Evolutionary conservation across 176 grass and related monocot genomes (phyloP), one percentile per base, ranked within the genome.

Genomic region (Avena atlantica): DNA sequence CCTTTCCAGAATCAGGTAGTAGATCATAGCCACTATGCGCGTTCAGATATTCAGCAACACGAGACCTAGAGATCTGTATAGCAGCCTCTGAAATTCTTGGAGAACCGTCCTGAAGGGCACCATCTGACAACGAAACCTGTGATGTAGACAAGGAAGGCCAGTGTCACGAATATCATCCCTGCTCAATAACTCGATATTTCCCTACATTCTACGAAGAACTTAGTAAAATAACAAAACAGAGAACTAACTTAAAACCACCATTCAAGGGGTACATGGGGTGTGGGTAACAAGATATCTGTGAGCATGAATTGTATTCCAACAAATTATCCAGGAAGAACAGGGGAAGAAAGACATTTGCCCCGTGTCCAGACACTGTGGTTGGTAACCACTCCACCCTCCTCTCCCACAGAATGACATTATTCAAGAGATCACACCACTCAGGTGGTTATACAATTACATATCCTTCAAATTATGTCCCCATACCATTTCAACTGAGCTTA

Each of bases 1-100:
- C 97, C 92, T 99, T 99, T 64, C 97, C 97, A 1, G 92, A 99
- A 78, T 99, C 94, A 52, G 97, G 94, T 70, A 99, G 85, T 76
- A 99, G 89, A 86, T 99, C 97, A 90, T 99, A 96, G 57, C 89
- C 87, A 65, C 80, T 93, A 87, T 96, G 94, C 56, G 80, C 79
- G 12, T 84, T 94, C 81, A 99, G 90, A 88, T 90, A 99, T 6
- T 90, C 86, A 70, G 88, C 86, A 78, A 99, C 87, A 34, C 78
- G 76, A 60, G 34, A 72, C 69, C 89, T 87, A 53, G 94, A 99
- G 12, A 94, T 93, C 68, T 88, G 83, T 76, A 96, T 88, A 77
- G 90, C 89, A 56, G 89, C 79, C 75, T 96, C 97, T 48, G 97
- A 94, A 86, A 93, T 91, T 86, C 92, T 93, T 37, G 57, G 83